Evolutionary conservation across 306 rosid genomes (phyloP), one percentile per base, ranked within the genome.

Genomic region (Medicago lupulina): DNA sequence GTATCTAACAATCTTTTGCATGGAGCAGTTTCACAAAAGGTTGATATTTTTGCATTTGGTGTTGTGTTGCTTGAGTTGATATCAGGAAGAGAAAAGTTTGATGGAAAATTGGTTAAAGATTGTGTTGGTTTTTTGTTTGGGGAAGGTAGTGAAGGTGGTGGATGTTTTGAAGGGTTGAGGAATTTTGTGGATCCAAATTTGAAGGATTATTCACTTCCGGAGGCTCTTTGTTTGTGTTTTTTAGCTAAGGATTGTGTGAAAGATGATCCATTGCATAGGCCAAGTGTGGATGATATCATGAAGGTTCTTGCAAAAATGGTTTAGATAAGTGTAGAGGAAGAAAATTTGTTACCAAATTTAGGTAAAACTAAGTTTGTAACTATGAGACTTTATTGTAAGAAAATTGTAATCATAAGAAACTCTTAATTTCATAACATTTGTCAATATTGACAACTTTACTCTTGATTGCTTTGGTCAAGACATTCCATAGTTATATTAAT

Each of bases 181-280:
- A 78, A 81, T 79, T 84, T 91, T 57, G 61, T 89, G 80, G 93
- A 91, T 83, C 89, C 90, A 28, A 71, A 71, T 77, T 65, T 91
- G 68, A 89, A 89, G 55, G 88, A 86, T 47, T 89, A 87, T 77
- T 77, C 90, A 65, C 81, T 89, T 41, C 90, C 85, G 1, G 88
- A 84, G 81, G 87, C 89, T 81, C 10, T 87, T 5, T 87, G 88
- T 78, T 75, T 91, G 62, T 84, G 85, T 44, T 86, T 87, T 73
- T 73, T 89, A 47, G 97, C 88, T 25, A 84, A 88, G 78, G 88
- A 87, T 80, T 89, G 97, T 80, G 80, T 86, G 65, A 91, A 85
- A 44, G 93, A 89, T 73, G 92, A 89, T 58, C 92, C 89, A 17
- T 58, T 79, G 76, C 87, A 50, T 70, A 80, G 92, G 58, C 93